Evolutionary conservation across 768 basidiomycete genomes (phyloP).

Genomic region (Mycena capillaripes): DNA sequence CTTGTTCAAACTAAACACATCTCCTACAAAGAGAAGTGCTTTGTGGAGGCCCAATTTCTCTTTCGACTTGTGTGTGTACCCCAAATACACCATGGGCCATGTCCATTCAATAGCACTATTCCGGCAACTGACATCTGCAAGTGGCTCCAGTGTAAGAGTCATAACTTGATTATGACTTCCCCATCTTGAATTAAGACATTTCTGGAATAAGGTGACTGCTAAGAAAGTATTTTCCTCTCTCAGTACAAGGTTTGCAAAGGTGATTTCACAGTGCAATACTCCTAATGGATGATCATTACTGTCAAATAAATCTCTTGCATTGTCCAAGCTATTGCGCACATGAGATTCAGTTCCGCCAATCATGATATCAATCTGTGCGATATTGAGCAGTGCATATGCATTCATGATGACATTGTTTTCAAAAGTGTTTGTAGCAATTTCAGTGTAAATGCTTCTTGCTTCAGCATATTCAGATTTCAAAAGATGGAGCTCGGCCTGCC

Average conservation of each 20-base stretch:
- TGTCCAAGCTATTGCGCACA: neutral
- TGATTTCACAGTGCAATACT: neutral
- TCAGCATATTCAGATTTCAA: neutral
- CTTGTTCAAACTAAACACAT: neutral
- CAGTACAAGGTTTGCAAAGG: neutral
- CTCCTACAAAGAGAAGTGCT: conserved; percentile 1
- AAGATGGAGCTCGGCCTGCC: neutral
- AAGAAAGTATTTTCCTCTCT: neutral
- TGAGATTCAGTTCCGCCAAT: neutral
- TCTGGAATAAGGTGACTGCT: neutral
- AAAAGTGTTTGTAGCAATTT: neutral
- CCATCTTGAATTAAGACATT: neutral
- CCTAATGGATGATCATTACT: too few species aligned
- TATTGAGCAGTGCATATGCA: neutral
- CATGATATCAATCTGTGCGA: neutral
- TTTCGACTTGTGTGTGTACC: neutral
- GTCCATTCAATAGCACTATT: neutral
- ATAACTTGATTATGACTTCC: neutral
- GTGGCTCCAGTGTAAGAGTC: neutral
- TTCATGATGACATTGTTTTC: neutral
- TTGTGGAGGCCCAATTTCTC: neutral
- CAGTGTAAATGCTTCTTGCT: neutral
- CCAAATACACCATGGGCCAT: neutral
- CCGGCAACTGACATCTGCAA: neutral
- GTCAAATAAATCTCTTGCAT: neutral